Percentiles rank a stretch among this genome's conserved stretches.
These are phyloP conservation scores for Trichoderma semiorbis DNA, from an alignment of 2,329 filamentous ascomycete genomes.

Conservation along the genomic window DNA sequence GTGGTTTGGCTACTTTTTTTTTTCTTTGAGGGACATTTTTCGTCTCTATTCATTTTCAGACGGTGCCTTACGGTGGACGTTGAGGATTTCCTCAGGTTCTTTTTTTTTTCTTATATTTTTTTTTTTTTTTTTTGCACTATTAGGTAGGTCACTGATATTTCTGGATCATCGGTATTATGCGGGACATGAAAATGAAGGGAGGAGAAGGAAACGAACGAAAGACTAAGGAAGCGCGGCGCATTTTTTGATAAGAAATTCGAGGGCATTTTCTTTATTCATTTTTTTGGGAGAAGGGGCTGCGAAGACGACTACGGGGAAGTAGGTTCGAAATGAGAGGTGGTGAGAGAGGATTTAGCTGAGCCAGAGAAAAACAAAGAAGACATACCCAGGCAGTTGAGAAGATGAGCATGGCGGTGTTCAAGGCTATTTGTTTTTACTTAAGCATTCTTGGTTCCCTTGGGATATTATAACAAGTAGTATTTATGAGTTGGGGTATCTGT, in stretches of 20 bases:
- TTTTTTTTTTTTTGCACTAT: not conserved
- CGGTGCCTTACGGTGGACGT: not conserved
- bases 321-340: not conserved
- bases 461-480: not conserved
- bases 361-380: constrained; percentile 3
- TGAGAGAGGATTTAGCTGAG: not conserved
- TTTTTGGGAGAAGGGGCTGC: not conserved
- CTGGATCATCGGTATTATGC: not conserved
- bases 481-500: not conserved
- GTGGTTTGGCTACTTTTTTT: not conserved
- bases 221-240: not conserved
- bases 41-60: not conserved
- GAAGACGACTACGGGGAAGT: not conserved
- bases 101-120: not conserved
- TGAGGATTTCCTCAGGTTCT: not conserved
- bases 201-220: not conserved
- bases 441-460: not conserved
- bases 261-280: not conserved
- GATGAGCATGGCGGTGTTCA: not conserved
- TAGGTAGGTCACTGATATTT: not conserved
- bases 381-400: constrained; percentile 3
- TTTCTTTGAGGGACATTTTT: not conserved
- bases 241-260: not conserved
- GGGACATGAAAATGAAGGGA: not conserved
- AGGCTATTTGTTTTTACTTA: not conserved